Evolutionary conservation across 2,329 filamentous ascomycete species (phyloP).

Genomic region (Paecilomyces sp.): DNA sequence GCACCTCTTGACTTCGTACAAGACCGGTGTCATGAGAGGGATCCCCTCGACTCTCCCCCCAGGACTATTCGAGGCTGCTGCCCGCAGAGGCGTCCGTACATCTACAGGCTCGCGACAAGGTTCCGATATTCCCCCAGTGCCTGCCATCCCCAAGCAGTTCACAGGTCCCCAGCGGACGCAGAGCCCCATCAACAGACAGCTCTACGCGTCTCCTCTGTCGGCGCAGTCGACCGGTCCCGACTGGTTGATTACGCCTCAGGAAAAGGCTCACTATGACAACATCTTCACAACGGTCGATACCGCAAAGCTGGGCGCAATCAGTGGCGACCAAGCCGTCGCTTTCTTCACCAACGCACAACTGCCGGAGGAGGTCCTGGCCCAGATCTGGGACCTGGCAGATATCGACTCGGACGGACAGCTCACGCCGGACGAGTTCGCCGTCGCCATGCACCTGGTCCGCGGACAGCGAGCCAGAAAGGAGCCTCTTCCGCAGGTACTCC

Average conservation of each 20-base stretch:
- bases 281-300: slow-evolving; percentile 83
- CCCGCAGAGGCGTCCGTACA: slow-evolving; percentile 52
- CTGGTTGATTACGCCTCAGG: slow-evolving; percentile 75
- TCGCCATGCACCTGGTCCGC: slow-evolving; percentile 94
- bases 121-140: slow-evolving; percentile 47
- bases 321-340: slow-evolving; percentile 84
- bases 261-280: slow-evolving; percentile 81
- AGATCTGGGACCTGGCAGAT: slow-evolving; percentile 96
- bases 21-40: slow-evolving; percentile 70
- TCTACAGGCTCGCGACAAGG: slow-evolving; percentile 48
- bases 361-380: slow-evolving; percentile 78
- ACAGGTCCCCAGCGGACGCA: slow-evolving; percentile 54
- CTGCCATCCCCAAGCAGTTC: slow-evolving; percentile 74
- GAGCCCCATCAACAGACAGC: slow-evolving; percentile 49
- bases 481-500: slow-evolving; percentile 67
- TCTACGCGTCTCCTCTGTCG: slow-evolving; percentile 44
- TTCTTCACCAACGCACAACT: slow-evolving; percentile 92
- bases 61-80: slow-evolving; percentile 83
- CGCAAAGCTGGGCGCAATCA: slow-evolving; percentile 71
- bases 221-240: slow-evolving; percentile 55
- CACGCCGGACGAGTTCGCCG: slow-evolving; percentile 84
- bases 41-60: slow-evolving; percentile 76
- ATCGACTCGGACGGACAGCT: slow-evolving; percentile 84
- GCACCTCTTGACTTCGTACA: slow-evolving; percentile 90
- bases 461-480: slow-evolving; percentile 73